Base-by-base conservation (phyloP, 2,329 filamentous ascomycete genomes). In the Cercospora sp. region DNA sequence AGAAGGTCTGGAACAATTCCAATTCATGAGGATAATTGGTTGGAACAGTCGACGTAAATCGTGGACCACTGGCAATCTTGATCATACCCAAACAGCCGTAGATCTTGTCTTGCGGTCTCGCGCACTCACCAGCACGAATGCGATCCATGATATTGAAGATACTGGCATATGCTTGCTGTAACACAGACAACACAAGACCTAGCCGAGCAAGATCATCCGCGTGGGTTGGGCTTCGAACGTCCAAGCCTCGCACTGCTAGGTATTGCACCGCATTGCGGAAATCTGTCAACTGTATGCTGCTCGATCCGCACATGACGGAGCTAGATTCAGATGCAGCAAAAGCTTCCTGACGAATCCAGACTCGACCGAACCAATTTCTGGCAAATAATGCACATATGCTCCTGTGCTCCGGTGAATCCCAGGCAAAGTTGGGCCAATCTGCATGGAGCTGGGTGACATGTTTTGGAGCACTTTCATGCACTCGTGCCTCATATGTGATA, bases 41-140 rank as follows among this genome's bases (percentile, higher is more conserved):
- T 26, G 57, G 45, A 58, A 68, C 60, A 7, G 18, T 68, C 13
- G 58, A 30, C 9, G 36, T 48, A 45, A 65, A 68, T 7, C 16
- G 33, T 18, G 45, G 6, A 18, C 51, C 18, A 16, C 36, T 5
- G 1, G 45, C 33, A 13, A 65, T 39, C 16, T 63, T 65, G n/a
- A 68, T 59, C 62, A 65, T 68, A 0, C 66, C 66, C 6, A 65
- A 42, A 33, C 66, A 65, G 8, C 66, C 66, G 13, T 68, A 68
- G 10, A 68, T 64, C 58, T 68, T 68, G 63, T 68, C 66, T 20
- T 65, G 62, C 9, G 58, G 45, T 18, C 18, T n/a, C 8, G 13
- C n/a, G 30, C 66, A 68, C 28, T 58, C n/a, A 10, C 57, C 48
- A 4, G 9, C 51, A 18, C 66, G 66, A 16, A 63, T 36, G 9